Base-by-base conservation (phyloP, 2,329 filamentous ascomycete genomes). In the Beauveria sp. region DNA sequence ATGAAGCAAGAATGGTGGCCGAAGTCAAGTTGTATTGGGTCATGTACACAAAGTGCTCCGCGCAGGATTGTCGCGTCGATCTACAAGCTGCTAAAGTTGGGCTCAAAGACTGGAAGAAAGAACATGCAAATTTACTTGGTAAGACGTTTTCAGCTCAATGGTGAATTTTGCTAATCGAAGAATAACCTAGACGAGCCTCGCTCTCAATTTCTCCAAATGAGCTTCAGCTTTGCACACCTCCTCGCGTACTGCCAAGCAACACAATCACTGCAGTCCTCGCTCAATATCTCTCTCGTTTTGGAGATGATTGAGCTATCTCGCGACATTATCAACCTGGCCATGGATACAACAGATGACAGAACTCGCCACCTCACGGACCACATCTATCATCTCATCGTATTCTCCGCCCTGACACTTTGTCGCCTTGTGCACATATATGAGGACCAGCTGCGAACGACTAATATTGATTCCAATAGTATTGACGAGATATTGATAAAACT, bases 141-240 rank as follows among this genome's bases (percentile, higher is more conserved):
- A 34, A 34, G 30, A 5, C 3, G 30, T 34, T 12, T 34, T 34
- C 30, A 34, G 30, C 30, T 34, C 30, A 34, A 2, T 2, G 5
- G 30, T 14, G 12, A 34, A 4, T 2, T 4, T 34, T 34, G 0
- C 30, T 34, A 5, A 34, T 4, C 4, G 5, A 4, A 34, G 5
- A 34, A 34, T 3, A 14, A 34, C 5, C 12, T 5, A 34, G 69
- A 68, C 6, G 59, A 70, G 46, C 67, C 68, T 2, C 66, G 69
- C 1, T 69, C 69, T 9, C 69, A 70, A 14, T 71, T 71, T 40
- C 63, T 71, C 0, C 68, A 70, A 43, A 69, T 71, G 65, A 69
- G 69, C 1, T 69, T 68, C 26, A 63, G 70, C 48, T 71, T 71
- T 40, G 67, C 68, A 5, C 63, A 69, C 12, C 65, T 70, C 0